Base-by-base conservation (phyloP, 2,329 filamentous ascomycete genomes). In the Botryotinia calthae region DNA sequence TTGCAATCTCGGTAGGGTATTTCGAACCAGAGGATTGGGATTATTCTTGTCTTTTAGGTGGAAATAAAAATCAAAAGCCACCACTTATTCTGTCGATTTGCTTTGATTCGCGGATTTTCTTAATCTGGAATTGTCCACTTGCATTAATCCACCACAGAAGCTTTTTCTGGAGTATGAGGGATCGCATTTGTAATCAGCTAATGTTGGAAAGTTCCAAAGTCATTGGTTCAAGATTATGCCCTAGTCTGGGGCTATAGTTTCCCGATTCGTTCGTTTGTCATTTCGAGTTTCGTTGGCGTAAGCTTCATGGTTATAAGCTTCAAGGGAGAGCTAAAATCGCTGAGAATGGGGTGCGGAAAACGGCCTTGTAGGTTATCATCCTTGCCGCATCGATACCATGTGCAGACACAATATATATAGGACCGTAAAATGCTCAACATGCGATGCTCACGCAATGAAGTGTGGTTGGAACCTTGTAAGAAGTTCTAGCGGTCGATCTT, bases 351-450 rank as follows among this genome's bases (percentile, higher is more conserved):
- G 28, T n/a, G 66, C 18, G 59, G 58, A 58, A 51, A 48, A 62
- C 51, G 61, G 58, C 44, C 58, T 37, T 42, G 58, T 63, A 62
- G 48, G 37, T 51, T 42, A 40, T 54, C 25, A 62, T 51, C 68
- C 68, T 54, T 71, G 58, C 25, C 37, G 18, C 67, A 70, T 70
- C n/a, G 34, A 28, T 31, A n/a, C n/a, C 56, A 48, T 48, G 56
- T 59, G 20, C 28, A 70, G 25, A 20, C 67, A 42, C 10, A 42
- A 20, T 44, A 40, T 70, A 44, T n/a, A 70, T 51, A 70, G 42
- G 44, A 64, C 42, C 62, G 42, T 34, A 34, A 64, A 46, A n/a
- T 64, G 62, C 62, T 64, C 42, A 10, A 46, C 40, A 25, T 64
- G 62, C 18, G 40, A 64, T 64, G 16, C 61, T 46, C 61, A 44